phyloP scores from a whole-genome alignment of 345 rosid genomes.

The Pugionium dolabratum region DNA sequence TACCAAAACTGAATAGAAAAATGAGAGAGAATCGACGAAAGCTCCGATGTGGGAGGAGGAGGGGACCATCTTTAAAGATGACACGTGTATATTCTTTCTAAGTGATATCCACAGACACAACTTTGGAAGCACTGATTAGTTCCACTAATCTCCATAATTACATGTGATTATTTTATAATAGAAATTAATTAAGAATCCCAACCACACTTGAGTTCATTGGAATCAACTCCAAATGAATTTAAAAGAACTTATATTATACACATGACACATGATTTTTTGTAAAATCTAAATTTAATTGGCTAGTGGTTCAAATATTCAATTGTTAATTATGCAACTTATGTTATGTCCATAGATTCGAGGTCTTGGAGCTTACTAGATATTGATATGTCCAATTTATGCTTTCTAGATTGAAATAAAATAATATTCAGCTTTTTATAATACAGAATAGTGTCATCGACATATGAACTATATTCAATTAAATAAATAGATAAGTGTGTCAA shows the following conservation, averaged over 20 bases:
- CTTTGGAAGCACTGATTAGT: constrained; percentile 30
- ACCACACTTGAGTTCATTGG: constrained; percentile 37
- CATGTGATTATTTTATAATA: constrained; percentile 18
- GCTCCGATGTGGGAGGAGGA: constrained; percentile 41
- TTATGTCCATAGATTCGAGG: constrained; percentile 20
- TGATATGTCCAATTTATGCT: constrained; percentile 29
- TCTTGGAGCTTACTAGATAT: constrained; percentile 22
- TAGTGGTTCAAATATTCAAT: constrained; percentile 10
- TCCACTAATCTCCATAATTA: constrained; percentile 38
- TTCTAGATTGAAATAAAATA: constrained; percentile 20
- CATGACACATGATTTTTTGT: constrained; percentile 26
- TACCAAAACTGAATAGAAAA: constrained; percentile 23
- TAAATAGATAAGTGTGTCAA: no score
- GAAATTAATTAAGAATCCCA: constrained; percentile 20
- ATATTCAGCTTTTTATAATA: constrained; percentile 1
- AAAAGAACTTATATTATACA: constrained; percentile 15
- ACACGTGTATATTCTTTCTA: constrained; percentile 39
- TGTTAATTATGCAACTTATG: constrained; percentile 1
- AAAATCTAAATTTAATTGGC: constrained; percentile 16
- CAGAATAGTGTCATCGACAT: not conserved
- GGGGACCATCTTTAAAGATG: constrained; percentile 33
- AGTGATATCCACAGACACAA: constrained; percentile 24
- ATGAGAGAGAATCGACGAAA: constrained; percentile 35
- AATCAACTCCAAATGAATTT: constrained; percentile 29
- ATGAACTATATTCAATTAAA: not conserved